Percentiles rank a stretch among this genome's conserved stretches.
Conservation (phyloP, 768 basidiomycete species). For the Lactarius evosmus region DNA sequence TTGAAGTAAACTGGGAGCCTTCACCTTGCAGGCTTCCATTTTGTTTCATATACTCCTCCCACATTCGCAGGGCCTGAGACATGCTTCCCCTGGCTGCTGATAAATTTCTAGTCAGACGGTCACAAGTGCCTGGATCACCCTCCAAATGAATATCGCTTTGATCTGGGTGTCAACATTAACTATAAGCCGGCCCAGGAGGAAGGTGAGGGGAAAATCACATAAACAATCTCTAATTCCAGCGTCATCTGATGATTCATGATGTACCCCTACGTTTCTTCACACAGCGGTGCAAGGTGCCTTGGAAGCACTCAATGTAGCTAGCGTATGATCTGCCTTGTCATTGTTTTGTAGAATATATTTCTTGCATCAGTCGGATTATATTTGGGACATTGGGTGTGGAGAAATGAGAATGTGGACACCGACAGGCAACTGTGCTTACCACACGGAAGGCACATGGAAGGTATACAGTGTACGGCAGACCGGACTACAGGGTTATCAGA, state of each 20-base stretch:
- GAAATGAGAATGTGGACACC: no score
- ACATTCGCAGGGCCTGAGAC: conserved; percentile 7
- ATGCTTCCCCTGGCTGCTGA: neutral
- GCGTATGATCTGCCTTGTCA: neutral
- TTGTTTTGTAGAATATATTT: neutral
- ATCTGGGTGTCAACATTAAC: conserved; percentile 5
- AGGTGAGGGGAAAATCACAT: conserved; percentile 8
- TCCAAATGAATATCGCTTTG: conserved; percentile 7
- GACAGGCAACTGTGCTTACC: neutral
- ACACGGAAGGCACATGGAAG: neutral
- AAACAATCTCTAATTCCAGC: neutral
- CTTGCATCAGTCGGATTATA: no score
- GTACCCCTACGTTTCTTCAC: neutral
- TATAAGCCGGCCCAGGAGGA: conserved; percentile 5
- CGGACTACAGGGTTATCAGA: neutral
- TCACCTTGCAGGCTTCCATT: no score
- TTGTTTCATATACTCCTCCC: conserved; percentile 14
- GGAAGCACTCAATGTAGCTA: conserved; percentile 11
- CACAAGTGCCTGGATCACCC: conserved; percentile 5
- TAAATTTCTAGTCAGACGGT: neutral
- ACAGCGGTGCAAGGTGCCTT: conserved; percentile 8
- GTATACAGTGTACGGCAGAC: neutral
- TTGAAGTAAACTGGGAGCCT: neutral
- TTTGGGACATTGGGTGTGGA: no score
- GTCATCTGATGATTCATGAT: conserved; percentile 1